Percentiles rank a stretch among this genome's conserved stretches.
phyloP scores from a whole-genome alignment of 2,329 filamentous ascomycete genomes.

The Madurella fahalii region DNA sequence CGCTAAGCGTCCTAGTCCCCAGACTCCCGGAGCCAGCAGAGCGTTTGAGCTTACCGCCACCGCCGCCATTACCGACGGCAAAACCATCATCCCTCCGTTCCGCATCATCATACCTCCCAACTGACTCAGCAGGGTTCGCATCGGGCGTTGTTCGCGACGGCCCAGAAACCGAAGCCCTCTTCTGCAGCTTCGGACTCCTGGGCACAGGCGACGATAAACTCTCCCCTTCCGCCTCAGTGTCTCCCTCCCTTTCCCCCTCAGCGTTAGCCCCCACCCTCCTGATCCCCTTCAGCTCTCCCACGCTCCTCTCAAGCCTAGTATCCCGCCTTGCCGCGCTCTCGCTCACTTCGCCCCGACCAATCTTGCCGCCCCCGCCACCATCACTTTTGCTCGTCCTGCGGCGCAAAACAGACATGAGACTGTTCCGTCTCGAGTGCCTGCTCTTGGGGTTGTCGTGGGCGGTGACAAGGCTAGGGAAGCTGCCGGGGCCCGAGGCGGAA shows the following conservation, averaged over 20 bases:
- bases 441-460: background rate
- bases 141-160: too few relatives aligned
- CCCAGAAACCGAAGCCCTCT: conserved; percentile 5
- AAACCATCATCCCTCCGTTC: background rate
- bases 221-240: conserved; percentile 22
- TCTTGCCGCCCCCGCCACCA: conserved; percentile 46
- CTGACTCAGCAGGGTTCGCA: too few relatives aligned
- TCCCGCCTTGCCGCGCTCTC: conserved; percentile 61
- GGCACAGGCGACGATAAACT: conserved; percentile 15
- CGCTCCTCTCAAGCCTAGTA: conserved; percentile 56
- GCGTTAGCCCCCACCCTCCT: conserved; percentile 25
- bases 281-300: conserved; percentile 48
- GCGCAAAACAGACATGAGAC: conserved; percentile 58
- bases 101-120: background rate
- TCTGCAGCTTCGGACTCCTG: conserved; percentile 21
- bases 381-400: conserved; percentile 51
- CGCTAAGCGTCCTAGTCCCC: conserved; percentile 24
- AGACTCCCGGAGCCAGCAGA: conserved; percentile 35
- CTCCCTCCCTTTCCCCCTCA: conserved; percentile 32
- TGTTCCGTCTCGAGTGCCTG: conserved; percentile 41
- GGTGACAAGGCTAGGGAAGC: conserved; percentile 8
- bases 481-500: conserved; percentile 8
- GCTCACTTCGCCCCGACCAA: conserved; percentile 47
- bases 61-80: conserved; percentile 12
- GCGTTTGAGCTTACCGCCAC: conserved; percentile 19